Evolutionary conservation across 768 basidiomycete species (phyloP).

Genomic region (Coprinopsis marcescibilis): DNA sequence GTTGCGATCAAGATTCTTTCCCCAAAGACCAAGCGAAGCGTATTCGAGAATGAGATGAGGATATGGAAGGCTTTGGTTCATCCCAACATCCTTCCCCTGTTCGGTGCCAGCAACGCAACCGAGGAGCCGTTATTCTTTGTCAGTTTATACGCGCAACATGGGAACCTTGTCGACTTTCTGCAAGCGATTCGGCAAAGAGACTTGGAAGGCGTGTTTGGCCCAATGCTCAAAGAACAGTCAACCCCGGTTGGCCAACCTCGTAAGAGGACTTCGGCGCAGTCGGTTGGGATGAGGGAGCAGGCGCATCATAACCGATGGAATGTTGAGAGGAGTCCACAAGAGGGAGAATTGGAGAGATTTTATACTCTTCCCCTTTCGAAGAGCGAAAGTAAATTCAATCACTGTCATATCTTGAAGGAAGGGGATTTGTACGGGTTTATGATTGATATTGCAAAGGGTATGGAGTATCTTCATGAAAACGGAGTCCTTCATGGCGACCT

Average conservation of each 20-base stretch:
- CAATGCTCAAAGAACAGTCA: slow-evolving; percentile 59
- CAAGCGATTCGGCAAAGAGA: slow-evolving; percentile 40
- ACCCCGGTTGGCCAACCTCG: neutral
- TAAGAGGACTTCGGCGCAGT: neutral
- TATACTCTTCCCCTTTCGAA: slow-evolving; percentile 8
- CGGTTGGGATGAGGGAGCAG: slow-evolving; percentile 1
- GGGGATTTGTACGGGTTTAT: slow-evolving; percentile 57
- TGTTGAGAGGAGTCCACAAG: neutral
- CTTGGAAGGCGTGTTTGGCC: slow-evolving; percentile 65
- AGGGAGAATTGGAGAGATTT: neutral
- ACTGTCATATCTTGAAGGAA: slow-evolving; percentile 16
- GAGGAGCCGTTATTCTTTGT: slow-evolving; percentile 11
- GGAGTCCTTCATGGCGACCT: slow-evolving; percentile 76
- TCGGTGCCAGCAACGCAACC: slow-evolving; percentile 8
- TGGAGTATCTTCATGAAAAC: slow-evolving; percentile 70
- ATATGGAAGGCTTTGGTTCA: slow-evolving; percentile 7
- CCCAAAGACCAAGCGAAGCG: slow-evolving; percentile 9
- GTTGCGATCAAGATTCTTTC: slow-evolving; percentile 11
- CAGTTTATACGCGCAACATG: slow-evolving; percentile 5
- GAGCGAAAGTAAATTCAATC: slow-evolving; percentile 12
- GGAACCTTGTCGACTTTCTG: slow-evolving; percentile 10
- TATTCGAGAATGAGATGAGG: slow-evolving; percentile 12
- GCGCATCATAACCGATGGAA: slow-evolving; percentile 10
- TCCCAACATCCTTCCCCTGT: slow-evolving; percentile 6
- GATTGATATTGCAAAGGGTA: slow-evolving; percentile 76